These are phyloP conservation scores for Arabidopsis hybrid DNA, from an alignment of 441 rosid genomes.

Conservation along the genomic window DNA sequence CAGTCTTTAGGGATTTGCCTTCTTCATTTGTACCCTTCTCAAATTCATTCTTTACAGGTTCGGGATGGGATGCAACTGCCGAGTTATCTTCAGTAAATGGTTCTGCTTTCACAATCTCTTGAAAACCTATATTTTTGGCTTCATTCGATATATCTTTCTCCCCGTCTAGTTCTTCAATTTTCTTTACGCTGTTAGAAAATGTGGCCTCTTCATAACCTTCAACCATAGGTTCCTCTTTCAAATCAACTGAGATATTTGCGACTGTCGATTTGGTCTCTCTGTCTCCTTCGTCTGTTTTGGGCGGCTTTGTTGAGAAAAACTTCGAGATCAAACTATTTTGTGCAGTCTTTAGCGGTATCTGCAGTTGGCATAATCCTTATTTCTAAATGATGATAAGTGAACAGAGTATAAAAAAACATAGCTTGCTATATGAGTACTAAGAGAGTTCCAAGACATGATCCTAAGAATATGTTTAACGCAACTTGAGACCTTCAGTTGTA, in stretches of 20 bases:
- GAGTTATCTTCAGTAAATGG: conserved; percentile 39
- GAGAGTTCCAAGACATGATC: background rate
- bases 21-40: conserved; percentile 34
- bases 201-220: conserved; percentile 31
- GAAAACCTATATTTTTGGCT: conserved; percentile 35
- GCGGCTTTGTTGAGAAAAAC: conserved; percentile 62
- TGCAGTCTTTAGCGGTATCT: conserved; percentile 63
- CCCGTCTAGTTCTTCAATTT: conserved; percentile 42
- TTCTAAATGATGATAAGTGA: background rate
- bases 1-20: conserved; percentile 39
- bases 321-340: conserved; percentile 69
- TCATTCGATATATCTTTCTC: conserved; percentile 42
- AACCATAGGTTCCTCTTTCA: conserved; percentile 49
- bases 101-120: conserved; percentile 47
- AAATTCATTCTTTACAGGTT: conserved; percentile 49
- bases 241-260: conserved; percentile 19
- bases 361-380: conserved; percentile 37
- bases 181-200: conserved; percentile 18
- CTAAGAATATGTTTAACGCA: background rate
- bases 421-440: background rate
- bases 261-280: conserved; percentile 41
- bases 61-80: conserved; percentile 23
- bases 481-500: conserved; percentile 16
- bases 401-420: background rate
- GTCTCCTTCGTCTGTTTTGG: conserved; percentile 51